Percentiles rank a stretch among this genome's conserved stretches.
These are phyloP conservation scores for Boletus huronensis DNA, from an alignment of 768 basidiomycete species.

Conservation along the genomic window DNA sequence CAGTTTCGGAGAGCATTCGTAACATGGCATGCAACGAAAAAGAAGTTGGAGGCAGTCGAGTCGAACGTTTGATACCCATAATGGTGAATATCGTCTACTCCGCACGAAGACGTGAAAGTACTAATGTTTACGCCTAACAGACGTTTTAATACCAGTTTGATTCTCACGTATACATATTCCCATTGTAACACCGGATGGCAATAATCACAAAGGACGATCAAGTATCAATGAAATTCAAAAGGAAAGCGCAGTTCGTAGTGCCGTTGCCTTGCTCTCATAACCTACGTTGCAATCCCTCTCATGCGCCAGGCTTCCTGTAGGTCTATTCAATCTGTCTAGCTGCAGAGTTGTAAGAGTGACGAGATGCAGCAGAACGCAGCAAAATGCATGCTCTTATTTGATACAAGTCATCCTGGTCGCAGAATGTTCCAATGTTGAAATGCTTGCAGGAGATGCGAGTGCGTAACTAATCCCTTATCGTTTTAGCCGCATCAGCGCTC, in stretches of 20 bases:
- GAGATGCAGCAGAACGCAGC: background rate
- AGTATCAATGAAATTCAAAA: background rate
- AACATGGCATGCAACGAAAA: slow-evolving; percentile 11
- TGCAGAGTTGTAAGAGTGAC: background rate
- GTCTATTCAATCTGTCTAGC: too few species aligned
- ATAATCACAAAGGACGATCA: background rate
- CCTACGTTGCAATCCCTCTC: background rate
- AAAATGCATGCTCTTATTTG: background rate
- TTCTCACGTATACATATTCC: background rate
- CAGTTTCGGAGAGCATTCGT: slow-evolving; percentile 22
- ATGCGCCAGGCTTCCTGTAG: background rate
- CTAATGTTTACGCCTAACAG: background rate
- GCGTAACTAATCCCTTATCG: background rate
- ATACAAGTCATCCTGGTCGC: background rate
- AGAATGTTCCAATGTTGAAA: too few species aligned
- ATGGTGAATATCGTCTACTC: background rate
- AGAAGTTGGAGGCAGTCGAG: slow-evolving; percentile 6
- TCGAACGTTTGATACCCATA: slow-evolving; percentile 3
- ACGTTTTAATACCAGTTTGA: background rate
- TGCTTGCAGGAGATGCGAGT: background rate
- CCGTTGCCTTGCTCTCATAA: too few species aligned
- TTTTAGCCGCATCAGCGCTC: background rate
- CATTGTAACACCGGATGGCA: background rate
- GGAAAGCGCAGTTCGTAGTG: background rate
- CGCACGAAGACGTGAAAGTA: background rate